Conservation (phyloP, 768 basidiomycete species). For the Kockovaella imperatae region DNA sequence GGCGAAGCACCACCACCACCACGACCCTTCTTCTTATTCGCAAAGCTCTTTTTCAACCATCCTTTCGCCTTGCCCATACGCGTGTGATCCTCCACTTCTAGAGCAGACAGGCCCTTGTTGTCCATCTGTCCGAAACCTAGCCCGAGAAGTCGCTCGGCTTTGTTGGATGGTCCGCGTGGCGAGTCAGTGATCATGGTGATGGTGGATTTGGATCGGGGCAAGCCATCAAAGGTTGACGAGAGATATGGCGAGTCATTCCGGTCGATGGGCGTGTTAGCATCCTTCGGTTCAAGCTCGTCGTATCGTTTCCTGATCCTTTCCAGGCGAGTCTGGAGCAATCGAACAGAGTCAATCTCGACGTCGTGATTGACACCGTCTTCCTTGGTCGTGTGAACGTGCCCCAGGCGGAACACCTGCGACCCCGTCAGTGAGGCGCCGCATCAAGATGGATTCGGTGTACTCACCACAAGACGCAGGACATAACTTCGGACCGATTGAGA, state of each 20-base stretch:
- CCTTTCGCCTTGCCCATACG: constrained; percentile 4
- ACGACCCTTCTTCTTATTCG: constrained; percentile 32
- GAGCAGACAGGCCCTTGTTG: background rate
- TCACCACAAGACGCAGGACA: constrained; percentile 45
- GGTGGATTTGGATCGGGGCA: constrained; percentile 35
- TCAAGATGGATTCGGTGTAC: constrained; percentile 7
- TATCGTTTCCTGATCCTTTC: constrained; percentile 47
- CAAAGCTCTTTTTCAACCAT: constrained; percentile 12
- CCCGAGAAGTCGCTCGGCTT: constrained; percentile 35
- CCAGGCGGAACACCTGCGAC: constrained; percentile 45
- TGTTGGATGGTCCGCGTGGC: constrained; percentile 24
- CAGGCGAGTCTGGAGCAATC: constrained; percentile 45
- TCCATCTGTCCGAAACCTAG: constrained; percentile 26
- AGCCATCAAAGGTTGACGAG: constrained; percentile 8
- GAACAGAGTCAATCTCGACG: constrained; percentile 42
- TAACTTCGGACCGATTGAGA: constrained; percentile 42
- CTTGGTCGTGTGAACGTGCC: constrained; percentile 42
- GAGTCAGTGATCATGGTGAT: constrained; percentile 43
- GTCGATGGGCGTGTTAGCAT: constrained; percentile 5
- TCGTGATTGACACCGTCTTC: constrained; percentile 32
- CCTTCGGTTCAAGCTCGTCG: constrained; percentile 47
- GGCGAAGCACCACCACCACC: constrained; percentile 9
- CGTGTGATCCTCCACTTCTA: constrained; percentile 8
- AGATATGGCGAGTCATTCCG: constrained; percentile 2
- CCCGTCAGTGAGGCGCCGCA: constrained; percentile 1